Conservation (phyloP, 2,329 filamentous ascomycete species). For the Botrytis porri region DNA sequence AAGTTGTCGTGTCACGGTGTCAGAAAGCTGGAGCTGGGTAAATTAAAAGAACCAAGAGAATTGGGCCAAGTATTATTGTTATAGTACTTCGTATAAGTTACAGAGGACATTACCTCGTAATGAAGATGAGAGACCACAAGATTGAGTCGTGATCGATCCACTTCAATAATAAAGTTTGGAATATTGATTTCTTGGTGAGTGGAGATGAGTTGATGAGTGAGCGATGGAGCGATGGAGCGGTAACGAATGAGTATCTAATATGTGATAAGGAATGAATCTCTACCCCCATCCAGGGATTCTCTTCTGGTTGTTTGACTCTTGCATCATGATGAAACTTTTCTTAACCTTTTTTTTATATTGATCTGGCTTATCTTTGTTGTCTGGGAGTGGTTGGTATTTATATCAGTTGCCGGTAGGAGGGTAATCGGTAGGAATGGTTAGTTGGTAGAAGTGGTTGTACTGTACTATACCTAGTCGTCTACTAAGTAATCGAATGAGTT, state of each 20-base stretch:
- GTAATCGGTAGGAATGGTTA: too few relatives aligned
- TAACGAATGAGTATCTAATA: background rate
- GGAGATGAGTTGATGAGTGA: background rate
- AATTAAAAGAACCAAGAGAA: background rate
- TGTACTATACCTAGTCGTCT: background rate
- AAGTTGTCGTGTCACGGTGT: background rate
- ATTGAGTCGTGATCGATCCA: background rate
- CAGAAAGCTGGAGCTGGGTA: background rate
- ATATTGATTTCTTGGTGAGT: constrained; percentile 5
- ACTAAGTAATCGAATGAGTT: background rate
- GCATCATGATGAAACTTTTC: background rate
- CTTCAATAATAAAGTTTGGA: background rate
- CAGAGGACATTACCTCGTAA: background rate
- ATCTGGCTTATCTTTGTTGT: background rate
- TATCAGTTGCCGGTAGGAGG: background rate
- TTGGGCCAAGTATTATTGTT: background rate
- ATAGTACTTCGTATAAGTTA: background rate
- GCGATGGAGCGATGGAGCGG: background rate
- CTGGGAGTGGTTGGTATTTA: background rate
- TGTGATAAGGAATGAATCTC: background rate
- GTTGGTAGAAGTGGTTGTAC: background rate
- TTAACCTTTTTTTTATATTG: background rate
- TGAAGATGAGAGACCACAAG: background rate
- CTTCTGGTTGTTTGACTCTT: background rate
- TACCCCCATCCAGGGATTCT: background rate